Evolutionary conservation across 805 yeast species (phyloP).

Genomic region (Teunomyces barrocoloradensis): DNA sequence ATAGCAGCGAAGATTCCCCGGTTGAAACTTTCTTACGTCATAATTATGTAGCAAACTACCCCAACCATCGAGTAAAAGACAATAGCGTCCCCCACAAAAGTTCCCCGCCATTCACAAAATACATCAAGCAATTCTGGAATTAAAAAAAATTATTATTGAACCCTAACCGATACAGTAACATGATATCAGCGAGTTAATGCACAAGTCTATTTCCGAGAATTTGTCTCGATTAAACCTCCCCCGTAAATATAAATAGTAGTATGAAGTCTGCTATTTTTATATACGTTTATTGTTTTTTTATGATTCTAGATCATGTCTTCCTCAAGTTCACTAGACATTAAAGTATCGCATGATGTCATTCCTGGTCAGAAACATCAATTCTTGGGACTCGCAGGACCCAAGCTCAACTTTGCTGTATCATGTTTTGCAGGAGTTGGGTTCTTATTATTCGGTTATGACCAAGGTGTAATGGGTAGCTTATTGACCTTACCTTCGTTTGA

Average conservation of each 20-base stretch:
- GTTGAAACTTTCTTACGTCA: neutral
- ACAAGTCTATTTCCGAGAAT: neutral
- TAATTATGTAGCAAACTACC: neutral
- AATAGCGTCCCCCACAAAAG: neutral
- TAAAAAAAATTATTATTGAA: neutral
- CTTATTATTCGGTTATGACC: slow-evolving; percentile 43
- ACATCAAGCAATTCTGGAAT: neutral
- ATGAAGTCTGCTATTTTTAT: no score
- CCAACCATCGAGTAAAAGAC: neutral
- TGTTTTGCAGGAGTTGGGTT: slow-evolving; percentile 16
- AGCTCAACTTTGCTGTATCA: slow-evolving; percentile 10
- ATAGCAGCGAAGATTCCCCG: no score
- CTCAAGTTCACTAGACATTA: neutral
- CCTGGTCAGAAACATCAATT: slow-evolving; percentile 4
- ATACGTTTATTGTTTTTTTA: no score
- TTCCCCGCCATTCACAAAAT: neutral
- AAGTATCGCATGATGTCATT: neutral
- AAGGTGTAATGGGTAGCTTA: slow-evolving; percentile 38
- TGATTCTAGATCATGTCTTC: neutral
- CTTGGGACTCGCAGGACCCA: slow-evolving; percentile 7
- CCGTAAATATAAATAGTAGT: neutral
- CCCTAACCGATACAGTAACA: neutral
- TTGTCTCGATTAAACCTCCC: neutral
- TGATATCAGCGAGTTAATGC: no score
- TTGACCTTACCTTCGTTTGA: slow-evolving; percentile 18